These are phyloP conservation scores for Colletotrichum cordylinicola DNA, from an alignment of 2,329 filamentous ascomycete genomes.

Conservation along the genomic window DNA sequence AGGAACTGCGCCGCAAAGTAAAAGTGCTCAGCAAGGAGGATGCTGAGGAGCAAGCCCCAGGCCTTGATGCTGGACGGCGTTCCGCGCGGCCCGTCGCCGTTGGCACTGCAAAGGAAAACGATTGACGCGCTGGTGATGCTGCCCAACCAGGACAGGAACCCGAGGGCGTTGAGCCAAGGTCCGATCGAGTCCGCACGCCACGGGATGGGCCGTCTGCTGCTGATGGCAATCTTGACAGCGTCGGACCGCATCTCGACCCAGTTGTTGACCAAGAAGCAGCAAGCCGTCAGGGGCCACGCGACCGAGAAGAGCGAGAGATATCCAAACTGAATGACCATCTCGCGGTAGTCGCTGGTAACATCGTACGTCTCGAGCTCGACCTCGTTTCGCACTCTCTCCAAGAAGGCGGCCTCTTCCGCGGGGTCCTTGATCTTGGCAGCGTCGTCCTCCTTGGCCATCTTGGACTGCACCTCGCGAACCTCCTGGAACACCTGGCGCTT, in stretches of 20 bases:
- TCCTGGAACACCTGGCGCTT: slow-evolving; percentile 82
- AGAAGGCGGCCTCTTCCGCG: slow-evolving; percentile 80
- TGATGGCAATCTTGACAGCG: slow-evolving; percentile 90
- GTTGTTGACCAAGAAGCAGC: slow-evolving; percentile 92
- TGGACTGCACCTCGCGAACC: slow-evolving; percentile 76
- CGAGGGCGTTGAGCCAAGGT: slow-evolving; percentile 85
- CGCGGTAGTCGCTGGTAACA: slow-evolving; percentile 87
- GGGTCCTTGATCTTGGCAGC: slow-evolving; percentile 62
- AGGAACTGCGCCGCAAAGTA: slow-evolving; percentile 80
- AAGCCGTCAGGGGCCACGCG: slow-evolving; percentile 90
- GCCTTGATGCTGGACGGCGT: slow-evolving; percentile 73
- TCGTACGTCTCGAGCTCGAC: slow-evolving; percentile 85
- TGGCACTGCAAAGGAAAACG: slow-evolving; percentile 91
- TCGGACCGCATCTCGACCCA: slow-evolving; percentile 95
- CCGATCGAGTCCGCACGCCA: slow-evolving; percentile 93
- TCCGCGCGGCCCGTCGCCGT: slow-evolving; percentile 68
- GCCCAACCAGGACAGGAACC: slow-evolving; percentile 93
- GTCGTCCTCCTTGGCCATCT: slow-evolving; percentile 59
- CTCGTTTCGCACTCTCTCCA: slow-evolving; percentile 82
- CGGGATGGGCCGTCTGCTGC: slow-evolving; percentile 88
- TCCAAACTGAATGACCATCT: slow-evolving; percentile 89
- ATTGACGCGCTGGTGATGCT: slow-evolving; percentile 87
- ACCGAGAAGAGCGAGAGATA: slow-evolving; percentile 92
- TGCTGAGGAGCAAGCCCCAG: slow-evolving; percentile 81
- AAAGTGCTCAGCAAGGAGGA: slow-evolving; percentile 87